Evolutionary conservation across 805 yeast species (phyloP).

Genomic region (Clavispora vitiphila): DNA sequence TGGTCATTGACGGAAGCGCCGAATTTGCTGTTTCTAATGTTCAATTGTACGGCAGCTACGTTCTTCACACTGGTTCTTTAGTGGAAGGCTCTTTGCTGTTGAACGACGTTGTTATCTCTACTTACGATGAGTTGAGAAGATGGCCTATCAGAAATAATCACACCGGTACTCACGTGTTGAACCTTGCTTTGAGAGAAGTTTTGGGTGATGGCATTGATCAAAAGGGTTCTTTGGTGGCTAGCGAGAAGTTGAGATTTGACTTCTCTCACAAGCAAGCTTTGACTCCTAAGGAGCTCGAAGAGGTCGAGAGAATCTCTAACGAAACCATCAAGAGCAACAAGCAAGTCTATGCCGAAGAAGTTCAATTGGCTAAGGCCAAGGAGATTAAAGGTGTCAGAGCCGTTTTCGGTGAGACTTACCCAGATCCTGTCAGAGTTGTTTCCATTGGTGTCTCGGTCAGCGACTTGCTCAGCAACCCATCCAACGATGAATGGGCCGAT

Average conservation of each 20-base stretch:
- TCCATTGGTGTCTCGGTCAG: constrained; percentile 90
- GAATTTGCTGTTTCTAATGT: constrained; percentile 91
- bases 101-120: constrained; percentile 71
- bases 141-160: constrained; percentile 97
- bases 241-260: constrained; percentile 93
- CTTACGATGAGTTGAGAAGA: constrained; percentile 89
- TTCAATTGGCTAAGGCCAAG: constrained; percentile 66
- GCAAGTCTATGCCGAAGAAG: constrained; percentile 78
- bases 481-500: constrained; percentile 67
- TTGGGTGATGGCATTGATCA: constrained; percentile 89
- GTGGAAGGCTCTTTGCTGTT: constrained; percentile 70
- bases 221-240: constrained; percentile 93
- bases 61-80: constrained; percentile 86
- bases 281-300: constrained; percentile 60
- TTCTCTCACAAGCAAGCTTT: constrained; percentile 90
- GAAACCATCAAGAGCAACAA: constrained; percentile 65
- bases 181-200: constrained; percentile 80
- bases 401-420: constrained; percentile 97
- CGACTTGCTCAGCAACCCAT: constrained; percentile 68
- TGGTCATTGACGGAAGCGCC: constrained; percentile 79
- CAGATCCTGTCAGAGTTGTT: constrained; percentile 98
- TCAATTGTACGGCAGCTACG: constrained; percentile 90
- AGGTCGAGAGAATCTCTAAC: constrained; percentile 73
- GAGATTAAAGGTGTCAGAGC: constrained; percentile 86
- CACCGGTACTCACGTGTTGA: constrained; percentile 95